A percentile compares a stretch with the other conserved stretches of the same genome.
These are phyloP conservation scores for Tricholoma sp. DNA, from an alignment of 768 basidiomycete species.

Conservation along the genomic window DNA sequence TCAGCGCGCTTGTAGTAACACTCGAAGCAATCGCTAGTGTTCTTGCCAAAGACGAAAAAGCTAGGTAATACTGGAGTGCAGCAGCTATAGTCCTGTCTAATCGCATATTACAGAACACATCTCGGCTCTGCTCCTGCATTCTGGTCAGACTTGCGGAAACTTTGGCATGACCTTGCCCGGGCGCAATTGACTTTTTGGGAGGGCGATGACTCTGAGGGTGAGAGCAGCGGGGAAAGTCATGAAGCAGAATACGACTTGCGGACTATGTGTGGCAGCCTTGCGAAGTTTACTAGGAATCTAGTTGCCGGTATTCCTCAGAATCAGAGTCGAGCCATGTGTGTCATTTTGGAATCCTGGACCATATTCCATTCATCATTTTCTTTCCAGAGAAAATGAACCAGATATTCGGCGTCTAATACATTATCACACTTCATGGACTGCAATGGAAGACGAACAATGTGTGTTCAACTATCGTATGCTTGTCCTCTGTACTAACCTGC, in stretches of 20 bases:
- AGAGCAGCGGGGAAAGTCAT: conserved; percentile 19
- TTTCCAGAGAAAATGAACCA: conserved; percentile 62
- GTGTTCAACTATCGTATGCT: conserved; percentile 16
- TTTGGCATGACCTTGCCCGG: conserved; percentile 52
- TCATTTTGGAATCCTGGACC: conserved; percentile 4
- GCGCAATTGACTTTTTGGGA: conserved; percentile 50
- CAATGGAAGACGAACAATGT: conserved; percentile 60
- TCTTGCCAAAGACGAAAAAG: conserved; percentile 42
- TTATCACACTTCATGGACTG: conserved; percentile 72
- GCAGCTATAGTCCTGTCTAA: neutral
- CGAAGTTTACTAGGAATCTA: conserved; percentile 80
- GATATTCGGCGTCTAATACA: conserved; percentile 63
- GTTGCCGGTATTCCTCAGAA: conserved; percentile 72
- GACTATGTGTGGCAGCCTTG: conserved; percentile 45
- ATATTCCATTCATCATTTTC: conserved; percentile 1
- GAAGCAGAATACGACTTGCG: conserved; percentile 31
- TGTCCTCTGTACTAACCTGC: neutral
- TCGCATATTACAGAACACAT: conserved; percentile 3
- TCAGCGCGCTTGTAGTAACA: conserved; percentile 25
- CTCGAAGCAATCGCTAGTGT: conserved; percentile 48
- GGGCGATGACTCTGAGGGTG: conserved; percentile 40
- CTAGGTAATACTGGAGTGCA: conserved; percentile 25
- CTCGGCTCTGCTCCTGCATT: conserved; percentile 39
- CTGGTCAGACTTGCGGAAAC: conserved; percentile 48
- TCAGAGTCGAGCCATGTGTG: conserved; percentile 73